Evolutionary conservation across 768 basidiomycete species (phyloP).

Genomic region (Tricholoma terreum): DNA sequence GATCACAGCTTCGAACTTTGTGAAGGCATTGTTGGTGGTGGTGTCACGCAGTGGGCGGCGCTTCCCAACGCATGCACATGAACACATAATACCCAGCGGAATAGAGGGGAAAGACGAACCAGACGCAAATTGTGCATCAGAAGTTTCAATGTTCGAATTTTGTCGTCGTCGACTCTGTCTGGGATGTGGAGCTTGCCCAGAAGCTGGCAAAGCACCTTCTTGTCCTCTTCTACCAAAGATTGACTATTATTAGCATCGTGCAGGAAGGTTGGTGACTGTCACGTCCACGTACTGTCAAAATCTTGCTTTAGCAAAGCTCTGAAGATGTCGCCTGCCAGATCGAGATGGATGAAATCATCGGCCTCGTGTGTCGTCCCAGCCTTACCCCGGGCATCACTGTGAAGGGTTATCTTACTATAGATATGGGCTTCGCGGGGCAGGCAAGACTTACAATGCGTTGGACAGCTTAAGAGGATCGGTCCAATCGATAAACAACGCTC

Average conservation of each 20-base stretch:
- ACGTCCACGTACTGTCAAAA: slow-evolving; percentile 45
- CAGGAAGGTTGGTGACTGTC: neutral
- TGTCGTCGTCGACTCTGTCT: slow-evolving; percentile 64
- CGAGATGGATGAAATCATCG: slow-evolving; percentile 40
- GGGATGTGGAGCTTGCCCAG: slow-evolving; percentile 68
- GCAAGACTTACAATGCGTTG: slow-evolving; percentile 23
- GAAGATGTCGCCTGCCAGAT: slow-evolving; percentile 49
- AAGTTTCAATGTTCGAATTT: slow-evolving; percentile 59
- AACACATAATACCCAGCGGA: neutral
- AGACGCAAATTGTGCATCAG: slow-evolving; percentile 56
- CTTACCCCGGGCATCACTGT: slow-evolving; percentile 18
- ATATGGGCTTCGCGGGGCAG: neutral
- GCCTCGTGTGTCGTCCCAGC: slow-evolving; percentile 24
- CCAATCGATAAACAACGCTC: slow-evolving; percentile 69
- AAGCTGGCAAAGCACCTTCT: slow-evolving; percentile 62
- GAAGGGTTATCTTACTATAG: neutral
- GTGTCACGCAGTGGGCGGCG: slow-evolving; percentile 48
- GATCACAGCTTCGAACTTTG: slow-evolving; percentile 63
- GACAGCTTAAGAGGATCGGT: slow-evolving; percentile 64
- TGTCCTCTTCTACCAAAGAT: slow-evolving; percentile 53
- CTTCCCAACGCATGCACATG: slow-evolving; percentile 19
- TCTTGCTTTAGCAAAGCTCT: slow-evolving; percentile 42
- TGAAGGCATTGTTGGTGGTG: slow-evolving; percentile 64
- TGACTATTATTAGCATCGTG: slow-evolving; percentile 14
- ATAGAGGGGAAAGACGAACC: slow-evolving; percentile 30